phyloP scores from a whole-genome alignment of 257 asterid species.

The Solanum ahanhuiri region DNA sequence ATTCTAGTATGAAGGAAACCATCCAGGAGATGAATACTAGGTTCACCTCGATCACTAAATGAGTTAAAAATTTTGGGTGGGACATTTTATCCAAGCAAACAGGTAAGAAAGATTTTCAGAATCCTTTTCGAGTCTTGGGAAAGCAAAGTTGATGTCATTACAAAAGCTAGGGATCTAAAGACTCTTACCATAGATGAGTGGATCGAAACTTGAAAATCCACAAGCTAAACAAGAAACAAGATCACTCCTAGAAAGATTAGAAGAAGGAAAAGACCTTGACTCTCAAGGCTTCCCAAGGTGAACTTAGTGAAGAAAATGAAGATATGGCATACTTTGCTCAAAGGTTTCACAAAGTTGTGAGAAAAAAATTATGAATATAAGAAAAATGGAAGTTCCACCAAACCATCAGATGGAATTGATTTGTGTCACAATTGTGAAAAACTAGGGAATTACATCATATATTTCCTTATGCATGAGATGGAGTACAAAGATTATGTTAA shows the following conservation, averaged over 20 bases:
- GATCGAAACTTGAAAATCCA: background rate
- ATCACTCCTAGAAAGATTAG: background rate
- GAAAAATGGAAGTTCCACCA: background rate
- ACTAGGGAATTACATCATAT: background rate
- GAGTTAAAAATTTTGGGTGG: background rate
- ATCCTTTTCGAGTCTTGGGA: background rate
- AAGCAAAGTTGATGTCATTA: background rate
- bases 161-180: background rate
- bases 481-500: background rate
- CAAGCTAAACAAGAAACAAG: background rate
- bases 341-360: background rate
- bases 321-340: background rate
- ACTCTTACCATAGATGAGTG: background rate
- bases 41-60: background rate
- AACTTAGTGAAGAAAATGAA: background rate
- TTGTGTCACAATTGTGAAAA: background rate
- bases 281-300: background rate
- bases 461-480: background rate
- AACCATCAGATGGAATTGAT: background rate
- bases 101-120: background rate
- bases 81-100: background rate
- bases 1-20: background rate
- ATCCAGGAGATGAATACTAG: background rate
- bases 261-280: background rate
- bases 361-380: too few relatives aligned